Base-by-base conservation (phyloP, 805 yeast genomes). In the Saturnispora diversa region DNA sequence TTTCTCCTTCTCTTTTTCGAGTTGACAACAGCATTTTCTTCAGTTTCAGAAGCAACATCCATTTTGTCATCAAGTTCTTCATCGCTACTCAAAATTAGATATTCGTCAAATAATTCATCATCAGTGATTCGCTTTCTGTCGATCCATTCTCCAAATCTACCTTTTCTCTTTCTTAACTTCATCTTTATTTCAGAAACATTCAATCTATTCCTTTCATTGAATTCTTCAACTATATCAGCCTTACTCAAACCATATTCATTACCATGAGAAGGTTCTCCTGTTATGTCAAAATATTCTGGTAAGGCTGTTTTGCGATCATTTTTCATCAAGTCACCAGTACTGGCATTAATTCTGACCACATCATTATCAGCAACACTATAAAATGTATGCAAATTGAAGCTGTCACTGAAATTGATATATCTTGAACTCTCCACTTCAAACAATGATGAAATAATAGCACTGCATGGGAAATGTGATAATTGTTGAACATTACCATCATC, bases 131-230 rank as follows among this genome's bases (percentile, higher is more conserved):
- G 51, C 77, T 74, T 57, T 21, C 95, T 69, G 61, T 88, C 97
- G 44, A 88, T 60, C 64, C 82, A 84, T 34, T 82, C 68, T 28
- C 83, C 83, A 35, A 70, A 68, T 52, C 95, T 72, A 15, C 92
- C 95, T 26, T 68, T 63, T 52, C 97, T 74, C 54, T 78, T 80
- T 46, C 97, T 70, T 43, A 85, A 61, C 42, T 82, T 69, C 54
- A 77, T 68, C 1, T 80, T 59, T 11, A 76, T 72, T 21, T 66
- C 74, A 1, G 77, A 70, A 22, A 59, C 58, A 23, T 63, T 58
- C 27, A 58, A 39, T 40, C 48, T 50, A 31, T 49, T 48, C 13
- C 46, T 47, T 24, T 49, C 45, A 23, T 39, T 35, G 15, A 37
- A 45, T 16, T 43, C 26, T 4, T 42, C 44, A 2, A 41, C 45